Percentiles rank a stretch among this genome's conserved stretches.
Evolutionary conservation across 441 rosid genomes (phyloP).

Genomic region (Pelargonium australe): DNA sequence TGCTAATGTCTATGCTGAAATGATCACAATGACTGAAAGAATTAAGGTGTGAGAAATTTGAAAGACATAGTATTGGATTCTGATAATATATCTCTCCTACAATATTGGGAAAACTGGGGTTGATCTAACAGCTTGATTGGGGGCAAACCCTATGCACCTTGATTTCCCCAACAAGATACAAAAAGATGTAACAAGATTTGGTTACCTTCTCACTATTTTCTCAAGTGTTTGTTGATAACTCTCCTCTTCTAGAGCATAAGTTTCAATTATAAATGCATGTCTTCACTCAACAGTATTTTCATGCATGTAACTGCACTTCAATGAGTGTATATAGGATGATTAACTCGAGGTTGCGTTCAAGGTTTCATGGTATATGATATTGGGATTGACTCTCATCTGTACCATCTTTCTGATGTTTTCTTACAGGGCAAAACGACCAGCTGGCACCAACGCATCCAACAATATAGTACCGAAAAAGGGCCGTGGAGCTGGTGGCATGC

Average conservation of each 20-base stretch:
- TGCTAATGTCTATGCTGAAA: too few relatives aligned
- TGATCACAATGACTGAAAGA: too few relatives aligned
- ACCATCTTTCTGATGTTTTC: not conserved
- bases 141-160: not conserved
- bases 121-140: not conserved
- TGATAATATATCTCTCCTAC: too few relatives aligned
- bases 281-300: not conserved
- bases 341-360: too few relatives aligned
- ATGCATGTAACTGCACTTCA: too few relatives aligned
- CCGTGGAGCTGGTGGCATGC: conserved; percentile 63
- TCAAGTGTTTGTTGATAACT: not conserved
- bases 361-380: too few relatives aligned
- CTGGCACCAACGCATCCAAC: conserved; percentile 52
- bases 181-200: too few relatives aligned
- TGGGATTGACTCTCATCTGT: too few relatives aligned
- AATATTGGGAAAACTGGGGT: too few relatives aligned
- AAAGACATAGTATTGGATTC: too few relatives aligned
- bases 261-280: not conserved
- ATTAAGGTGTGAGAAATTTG: too few relatives aligned
- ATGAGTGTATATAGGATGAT: too few relatives aligned
- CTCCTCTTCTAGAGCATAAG: not conserved
- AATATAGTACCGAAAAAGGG: conserved; percentile 54
- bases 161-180: not conserved
- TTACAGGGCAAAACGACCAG: conserved; percentile 71
- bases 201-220: not conserved